A percentile compares a stretch with the other conserved stretches of the same genome.
phyloP scores from a whole-genome alignment of 1,139 yeast genomes.

The Scheffersomyces parashehatae region DNA sequence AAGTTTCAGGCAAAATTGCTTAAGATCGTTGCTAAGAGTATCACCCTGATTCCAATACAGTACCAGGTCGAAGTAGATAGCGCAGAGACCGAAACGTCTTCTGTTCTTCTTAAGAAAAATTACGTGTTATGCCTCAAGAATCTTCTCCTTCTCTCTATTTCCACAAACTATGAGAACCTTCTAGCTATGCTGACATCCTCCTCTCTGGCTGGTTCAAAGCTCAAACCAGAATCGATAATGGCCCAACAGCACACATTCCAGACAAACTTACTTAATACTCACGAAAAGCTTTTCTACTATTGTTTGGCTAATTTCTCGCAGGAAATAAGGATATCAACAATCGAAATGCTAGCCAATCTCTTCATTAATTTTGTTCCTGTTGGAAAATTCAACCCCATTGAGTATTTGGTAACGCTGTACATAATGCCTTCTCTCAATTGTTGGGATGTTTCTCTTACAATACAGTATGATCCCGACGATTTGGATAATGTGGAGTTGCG shows the following conservation, averaged over 20 bases:
- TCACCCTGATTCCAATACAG: slow-evolving; percentile 16
- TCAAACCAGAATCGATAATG: slow-evolving; percentile 48
- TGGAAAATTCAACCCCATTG: slow-evolving; percentile 38
- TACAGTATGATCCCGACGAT: slow-evolving; percentile 18
- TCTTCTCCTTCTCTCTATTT: slow-evolving; percentile 31
- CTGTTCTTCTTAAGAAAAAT: slow-evolving; percentile 32
- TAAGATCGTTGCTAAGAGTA: slow-evolving; percentile 33
- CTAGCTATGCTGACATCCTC: slow-evolving; percentile 37
- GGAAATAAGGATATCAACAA: slow-evolving; percentile 41
- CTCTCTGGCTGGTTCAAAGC: slow-evolving; percentile 38
- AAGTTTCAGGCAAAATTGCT: slow-evolving; percentile 39
- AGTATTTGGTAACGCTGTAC: slow-evolving; percentile 35
- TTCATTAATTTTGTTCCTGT: slow-evolving; percentile 42
- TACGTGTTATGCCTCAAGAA: slow-evolving; percentile 36
- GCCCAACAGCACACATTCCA: slow-evolving; percentile 43
- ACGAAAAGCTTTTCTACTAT: slow-evolving; percentile 32
- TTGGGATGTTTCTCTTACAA: slow-evolving; percentile 26
- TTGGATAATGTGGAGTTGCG: slow-evolving; percentile 15
- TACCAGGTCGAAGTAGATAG: slow-evolving; percentile 20
- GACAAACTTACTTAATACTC: slow-evolving; percentile 24
- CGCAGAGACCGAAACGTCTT: slow-evolving; percentile 9
- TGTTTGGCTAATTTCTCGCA: slow-evolving; percentile 35
- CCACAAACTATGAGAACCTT: slow-evolving; percentile 41
- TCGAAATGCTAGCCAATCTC: slow-evolving; percentile 37
- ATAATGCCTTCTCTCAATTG: slow-evolving; percentile 23